These are phyloP conservation scores for Cornus controversa DNA, from an alignment of 148 eudicot species.

Conservation along the genomic window DNA sequence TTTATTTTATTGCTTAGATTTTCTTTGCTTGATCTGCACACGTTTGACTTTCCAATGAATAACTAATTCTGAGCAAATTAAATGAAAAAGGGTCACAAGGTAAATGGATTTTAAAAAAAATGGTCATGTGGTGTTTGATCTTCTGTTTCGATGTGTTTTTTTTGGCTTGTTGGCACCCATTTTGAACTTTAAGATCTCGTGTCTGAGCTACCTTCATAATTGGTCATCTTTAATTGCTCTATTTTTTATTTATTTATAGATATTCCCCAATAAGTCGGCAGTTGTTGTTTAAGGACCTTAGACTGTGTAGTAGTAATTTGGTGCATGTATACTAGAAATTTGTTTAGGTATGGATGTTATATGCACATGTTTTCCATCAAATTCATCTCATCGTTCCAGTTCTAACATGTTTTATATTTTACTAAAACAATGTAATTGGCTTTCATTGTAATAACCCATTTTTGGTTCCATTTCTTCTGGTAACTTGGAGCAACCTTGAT, in stretches of 20 bases:
- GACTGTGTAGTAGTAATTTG: neutral
- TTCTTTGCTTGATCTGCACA: too few relatives aligned
- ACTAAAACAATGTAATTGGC: neutral
- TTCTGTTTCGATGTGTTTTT: neutral
- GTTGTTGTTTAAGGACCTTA: neutral
- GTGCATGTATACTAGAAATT: neutral
- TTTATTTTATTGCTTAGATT: too few relatives aligned
- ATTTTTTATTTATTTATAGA: neutral
- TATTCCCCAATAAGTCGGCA: neutral
- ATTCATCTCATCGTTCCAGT: neutral
- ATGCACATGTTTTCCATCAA: neutral
- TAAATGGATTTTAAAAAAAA: too few relatives aligned
- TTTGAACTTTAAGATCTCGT: neutral
- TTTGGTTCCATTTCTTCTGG: neutral
- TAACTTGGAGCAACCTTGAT: neutral
- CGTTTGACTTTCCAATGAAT: too few relatives aligned
- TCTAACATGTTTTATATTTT: neutral
- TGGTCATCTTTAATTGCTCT: conserved; percentile 5
- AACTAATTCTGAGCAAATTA: neutral
- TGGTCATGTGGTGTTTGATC: neutral
- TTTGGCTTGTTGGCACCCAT: neutral
- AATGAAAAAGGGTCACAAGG: neutral
- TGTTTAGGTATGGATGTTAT: neutral
- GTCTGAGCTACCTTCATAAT: neutral
- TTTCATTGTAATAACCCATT: neutral